These are phyloP conservation scores for Marasmius tenuissimus DNA, from an alignment of 1,284 basidiomycete genomes.

Conservation along the genomic window DNA sequence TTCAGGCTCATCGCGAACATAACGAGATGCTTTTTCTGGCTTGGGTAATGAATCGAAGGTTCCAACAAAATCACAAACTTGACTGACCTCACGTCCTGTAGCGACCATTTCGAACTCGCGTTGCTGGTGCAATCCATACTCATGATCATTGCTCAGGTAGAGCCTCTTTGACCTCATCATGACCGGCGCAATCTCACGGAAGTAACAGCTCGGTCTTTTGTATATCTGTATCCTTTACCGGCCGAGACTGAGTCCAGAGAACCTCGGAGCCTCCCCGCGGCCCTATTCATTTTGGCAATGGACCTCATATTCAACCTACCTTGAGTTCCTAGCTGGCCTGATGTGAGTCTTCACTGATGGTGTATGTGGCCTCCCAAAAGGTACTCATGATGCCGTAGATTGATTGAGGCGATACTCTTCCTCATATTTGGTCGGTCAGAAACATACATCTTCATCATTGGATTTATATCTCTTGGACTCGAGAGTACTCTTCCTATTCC, in stretches of 20 bases:
- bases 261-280: constrained; percentile 57
- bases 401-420: constrained; percentile 57
- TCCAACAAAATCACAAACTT: not conserved
- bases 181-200: constrained; percentile 10
- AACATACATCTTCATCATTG: constrained; percentile 66
- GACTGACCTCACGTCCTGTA: constrained; percentile 15
- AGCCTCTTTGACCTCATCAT: constrained; percentile 6
- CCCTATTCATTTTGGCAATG: constrained; percentile 87
- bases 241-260: constrained; percentile 59
- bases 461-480: constrained; percentile 77
- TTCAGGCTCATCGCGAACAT: constrained; percentile 77
- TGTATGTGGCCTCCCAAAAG: constrained; percentile 8
- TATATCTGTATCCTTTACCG: constrained; percentile 78
- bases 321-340: constrained; percentile 80
- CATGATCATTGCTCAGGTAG: constrained; percentile 80
- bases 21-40: constrained; percentile 85
- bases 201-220: constrained; percentile 61
- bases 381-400: not conserved
- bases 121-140: constrained; percentile 76
- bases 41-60: constrained; percentile 44
- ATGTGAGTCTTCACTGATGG: constrained; percentile 48
- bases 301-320: constrained; percentile 72
- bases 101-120: constrained; percentile 72
- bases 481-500: constrained; percentile 84
- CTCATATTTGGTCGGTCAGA: constrained; percentile 72